Conservation (phyloP, 2,329 filamentous ascomycete species). For the Trichoderma lentiforme region DNA sequence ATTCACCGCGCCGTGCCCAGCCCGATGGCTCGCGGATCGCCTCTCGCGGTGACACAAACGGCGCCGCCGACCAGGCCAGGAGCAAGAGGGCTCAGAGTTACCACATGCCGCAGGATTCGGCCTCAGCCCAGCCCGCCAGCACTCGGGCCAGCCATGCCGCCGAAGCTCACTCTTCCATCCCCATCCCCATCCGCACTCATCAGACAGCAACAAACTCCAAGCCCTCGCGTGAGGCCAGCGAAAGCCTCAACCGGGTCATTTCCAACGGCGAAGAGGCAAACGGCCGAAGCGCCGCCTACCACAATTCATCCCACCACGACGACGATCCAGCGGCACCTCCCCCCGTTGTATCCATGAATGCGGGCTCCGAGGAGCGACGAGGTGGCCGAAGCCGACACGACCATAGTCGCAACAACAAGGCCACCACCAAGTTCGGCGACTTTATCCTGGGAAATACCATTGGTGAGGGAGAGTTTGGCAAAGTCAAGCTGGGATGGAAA, state of each 20-base stretch:
- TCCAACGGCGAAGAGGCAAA: conserved; percentile 33
- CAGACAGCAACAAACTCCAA: conserved; percentile 44
- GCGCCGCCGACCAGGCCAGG: conserved; percentile 30
- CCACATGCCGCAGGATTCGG: conserved; percentile 35
- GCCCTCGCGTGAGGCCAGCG: conserved; percentile 71
- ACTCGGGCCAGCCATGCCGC: conserved; percentile 40
- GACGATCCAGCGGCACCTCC: conserved; percentile 45
- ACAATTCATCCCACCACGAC: conserved; percentile 27
- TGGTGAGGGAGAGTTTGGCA: conserved; percentile 96
- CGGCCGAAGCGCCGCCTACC: conserved; percentile 27
- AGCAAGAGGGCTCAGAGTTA: conserved; percentile 30
- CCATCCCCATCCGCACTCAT: conserved; percentile 43
- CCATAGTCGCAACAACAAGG: conserved; percentile 55
- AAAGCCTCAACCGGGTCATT: conserved; percentile 73
- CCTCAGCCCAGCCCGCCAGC: conserved; percentile 35
- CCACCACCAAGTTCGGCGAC: conserved; percentile 81
- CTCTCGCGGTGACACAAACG: conserved; percentile 33
- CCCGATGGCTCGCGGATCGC: conserved; percentile 36
- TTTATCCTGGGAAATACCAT: conserved; percentile 95
- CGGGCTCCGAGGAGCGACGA: conserved; percentile 46
- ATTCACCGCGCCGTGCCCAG: conserved; percentile 41
- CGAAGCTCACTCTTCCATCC: conserved; percentile 34
- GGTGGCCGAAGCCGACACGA: conserved; percentile 58
- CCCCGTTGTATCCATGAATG: conserved; percentile 43
- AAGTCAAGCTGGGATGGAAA: conserved; percentile 98